Evolutionary conservation across 2,329 filamentous ascomycete genomes (phyloP), one percentile per base, ranked within the genome.

Genomic region (Emericellopsis cladophorae): DNA sequence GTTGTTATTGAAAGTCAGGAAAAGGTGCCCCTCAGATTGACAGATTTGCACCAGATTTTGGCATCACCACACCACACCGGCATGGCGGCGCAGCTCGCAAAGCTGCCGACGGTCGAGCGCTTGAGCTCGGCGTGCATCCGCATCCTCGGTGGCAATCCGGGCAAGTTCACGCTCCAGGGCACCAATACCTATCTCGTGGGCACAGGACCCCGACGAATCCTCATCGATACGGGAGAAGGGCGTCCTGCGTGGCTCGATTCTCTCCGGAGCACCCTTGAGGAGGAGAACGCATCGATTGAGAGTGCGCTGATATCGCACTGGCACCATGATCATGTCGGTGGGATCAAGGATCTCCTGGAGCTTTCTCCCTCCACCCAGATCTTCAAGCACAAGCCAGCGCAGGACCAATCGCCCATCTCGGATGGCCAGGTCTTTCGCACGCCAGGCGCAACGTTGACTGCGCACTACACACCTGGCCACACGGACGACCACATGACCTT

Each of bases 161-260:
- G 84, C 55, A 95, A 94, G 67, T 80, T 79, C 53, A 72, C 75
- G 5, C 63, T 82, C 10, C 76, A 82, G 61, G 81, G 88, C 46
- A 95, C 92, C 49, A 98, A 98, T 60, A 98, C 92, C 29, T 98
- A 98, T 59, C 73, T 98, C 15, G 55, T 98, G 44, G 92, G 92
- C 44, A 79, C 74, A 7, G 90, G 89, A 4, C 57, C 66, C 6
- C 62, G 65, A 7, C 79, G 92, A 9, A 70, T 96, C 44, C 74
- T 98, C 18, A 78, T 98, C 53, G 92, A 98, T 62, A 95, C 89
- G 0, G 92, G 84, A 38, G 82, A 95, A 59, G 92, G 90, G 37
- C 74, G 68, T 43, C 74, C 79, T 2, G 69, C 74, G 29, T 98
- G 90, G 90, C 69, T 77, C 34, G 59, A 69, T 0, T 72, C 75